Conservation (phyloP, 1,139 yeast species). For the Nakaseomyces sp. region DNA sequence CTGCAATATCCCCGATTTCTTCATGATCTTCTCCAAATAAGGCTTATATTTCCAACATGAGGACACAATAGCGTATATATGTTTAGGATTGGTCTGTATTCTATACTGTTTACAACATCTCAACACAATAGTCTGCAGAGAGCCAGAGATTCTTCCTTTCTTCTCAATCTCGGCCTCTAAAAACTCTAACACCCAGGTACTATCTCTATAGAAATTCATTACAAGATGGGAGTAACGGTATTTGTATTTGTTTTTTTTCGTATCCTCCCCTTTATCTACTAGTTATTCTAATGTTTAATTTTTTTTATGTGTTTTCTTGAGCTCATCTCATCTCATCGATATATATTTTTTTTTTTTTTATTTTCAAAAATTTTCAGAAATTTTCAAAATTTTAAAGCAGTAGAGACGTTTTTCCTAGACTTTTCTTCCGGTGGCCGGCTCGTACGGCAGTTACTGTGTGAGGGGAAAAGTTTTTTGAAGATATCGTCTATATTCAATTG, state of each 20-base stretch:
- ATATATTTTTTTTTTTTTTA: neutral
- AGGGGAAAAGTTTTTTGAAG: too few relatives aligned
- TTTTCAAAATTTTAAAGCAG: too few relatives aligned
- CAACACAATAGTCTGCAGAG: conserved; percentile 63
- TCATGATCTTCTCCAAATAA: conserved; percentile 51
- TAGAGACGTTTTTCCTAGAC: too few relatives aligned
- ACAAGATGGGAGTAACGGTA: too few relatives aligned
- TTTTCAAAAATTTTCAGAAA: neutral
- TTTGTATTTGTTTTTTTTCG: too few relatives aligned
- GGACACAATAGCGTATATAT: conserved; percentile 71
- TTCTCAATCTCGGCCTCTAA: conserved; percentile 35
- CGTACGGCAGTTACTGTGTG: too few relatives aligned
- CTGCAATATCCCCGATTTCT: conserved; percentile 50
- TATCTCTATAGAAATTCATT: conserved; percentile 59
- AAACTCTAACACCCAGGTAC: conserved; percentile 38
- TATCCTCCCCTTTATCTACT: too few relatives aligned
- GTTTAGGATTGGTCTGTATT: conserved; percentile 61
- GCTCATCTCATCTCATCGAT: too few relatives aligned
- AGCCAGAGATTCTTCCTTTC: conserved; percentile 35
- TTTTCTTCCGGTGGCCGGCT: too few relatives aligned
- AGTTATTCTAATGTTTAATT: too few relatives aligned
- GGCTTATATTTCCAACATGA: conserved; percentile 67
- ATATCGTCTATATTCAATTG: too few relatives aligned
- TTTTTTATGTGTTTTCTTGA: too few relatives aligned
- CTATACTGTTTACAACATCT: conserved; percentile 40